phyloP scores from a whole-genome alignment of 345 rosid species.

The Sisymbrium irio region DNA sequence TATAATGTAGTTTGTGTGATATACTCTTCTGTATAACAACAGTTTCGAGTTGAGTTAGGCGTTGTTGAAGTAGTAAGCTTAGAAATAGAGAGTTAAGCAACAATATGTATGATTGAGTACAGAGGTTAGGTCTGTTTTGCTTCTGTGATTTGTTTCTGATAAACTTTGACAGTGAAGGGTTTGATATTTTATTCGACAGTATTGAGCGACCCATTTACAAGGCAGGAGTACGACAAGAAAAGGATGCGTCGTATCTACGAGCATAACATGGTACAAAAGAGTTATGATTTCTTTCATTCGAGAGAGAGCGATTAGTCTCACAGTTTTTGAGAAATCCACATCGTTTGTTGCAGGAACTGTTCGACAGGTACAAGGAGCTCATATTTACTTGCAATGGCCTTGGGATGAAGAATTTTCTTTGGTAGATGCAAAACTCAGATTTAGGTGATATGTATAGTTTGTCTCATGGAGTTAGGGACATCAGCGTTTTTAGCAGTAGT shows the following conservation, averaged over 20 bases:
- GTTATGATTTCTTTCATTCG: not conserved
- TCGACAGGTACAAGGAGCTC: slow-evolving; percentile 79
- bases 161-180: not conserved
- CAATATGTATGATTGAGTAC: not conserved
- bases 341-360: slow-evolving; percentile 64
- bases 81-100: not conserved
- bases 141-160: not conserved
- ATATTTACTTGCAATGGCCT: slow-evolving; percentile 94
- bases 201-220: slow-evolving; percentile 63
- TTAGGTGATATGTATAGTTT: slow-evolving; percentile 10
- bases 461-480: slow-evolving; percentile 11
- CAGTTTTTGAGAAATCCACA: not conserved
- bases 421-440: slow-evolving; percentile 35
- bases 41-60: not conserved
- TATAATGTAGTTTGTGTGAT: not conserved
- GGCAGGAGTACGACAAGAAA: slow-evolving; percentile 70
- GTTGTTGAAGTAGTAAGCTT: not conserved
- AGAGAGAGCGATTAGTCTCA: not conserved
- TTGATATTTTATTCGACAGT: slow-evolving; percentile 44
- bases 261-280: slow-evolving; percentile 53
- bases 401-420: slow-evolving; percentile 72
- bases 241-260: slow-evolving; percentile 62
- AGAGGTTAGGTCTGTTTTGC: not conserved
- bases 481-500: not conserved
- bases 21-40: not conserved